Conservation (phyloP, 2,329 filamentous ascomycete genomes). For the Ceratocystis albifundus region DNA sequence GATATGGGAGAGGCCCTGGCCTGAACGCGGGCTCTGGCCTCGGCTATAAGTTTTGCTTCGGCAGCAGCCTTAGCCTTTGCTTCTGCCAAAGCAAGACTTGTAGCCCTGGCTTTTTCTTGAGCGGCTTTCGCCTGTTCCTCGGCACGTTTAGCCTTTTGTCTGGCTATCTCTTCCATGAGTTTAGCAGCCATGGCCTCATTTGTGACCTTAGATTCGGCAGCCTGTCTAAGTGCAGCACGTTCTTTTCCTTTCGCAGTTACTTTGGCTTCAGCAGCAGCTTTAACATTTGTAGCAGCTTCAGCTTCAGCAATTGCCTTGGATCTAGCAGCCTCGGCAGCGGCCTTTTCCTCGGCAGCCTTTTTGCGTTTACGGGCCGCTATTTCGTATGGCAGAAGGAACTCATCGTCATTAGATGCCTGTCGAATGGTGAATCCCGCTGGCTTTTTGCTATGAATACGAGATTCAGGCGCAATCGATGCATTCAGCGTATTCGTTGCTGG, state of each 20-base stretch:
- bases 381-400: conserved; percentile 20
- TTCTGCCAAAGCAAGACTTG: conserved; percentile 3
- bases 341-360: conserved; percentile 3
- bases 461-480: neutral
- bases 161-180: neutral
- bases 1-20: neutral
- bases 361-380: conserved; percentile 3
- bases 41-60: neutral
- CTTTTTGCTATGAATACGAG: neutral
- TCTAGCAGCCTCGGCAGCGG: neutral
- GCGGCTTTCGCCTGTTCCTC: conserved; percentile 3
- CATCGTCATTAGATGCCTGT: neutral
- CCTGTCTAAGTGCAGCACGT: neutral
- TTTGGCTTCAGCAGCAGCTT: neutral
- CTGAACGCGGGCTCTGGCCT: neutral
- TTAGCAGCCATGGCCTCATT: neutral
- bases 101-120: neutral
- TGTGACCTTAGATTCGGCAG: neutral
- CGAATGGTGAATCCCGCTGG: conserved; percentile 16
- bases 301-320: neutral
- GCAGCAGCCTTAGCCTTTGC: neutral
- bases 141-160: neutral
- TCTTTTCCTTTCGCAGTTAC: neutral
- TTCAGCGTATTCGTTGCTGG: neutral
- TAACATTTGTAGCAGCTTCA: neutral